These are phyloP conservation scores for Aspergillus flavus DNA, from an alignment of 2,329 filamentous ascomycete genomes.

Conservation along the genomic window DNA sequence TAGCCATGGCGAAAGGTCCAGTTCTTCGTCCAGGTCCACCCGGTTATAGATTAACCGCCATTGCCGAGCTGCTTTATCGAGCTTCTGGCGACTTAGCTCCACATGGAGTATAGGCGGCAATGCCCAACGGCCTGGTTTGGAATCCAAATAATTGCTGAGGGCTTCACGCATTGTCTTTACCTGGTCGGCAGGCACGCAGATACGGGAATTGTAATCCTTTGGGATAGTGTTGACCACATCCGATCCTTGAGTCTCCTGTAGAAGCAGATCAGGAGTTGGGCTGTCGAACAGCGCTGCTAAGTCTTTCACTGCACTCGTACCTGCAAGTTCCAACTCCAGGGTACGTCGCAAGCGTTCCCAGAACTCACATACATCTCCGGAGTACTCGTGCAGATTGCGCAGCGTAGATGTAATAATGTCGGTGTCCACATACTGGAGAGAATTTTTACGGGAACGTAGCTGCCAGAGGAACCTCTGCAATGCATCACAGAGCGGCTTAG, in stretches of 20 bases:
- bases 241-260: slow-evolving; percentile 24
- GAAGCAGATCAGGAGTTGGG: slow-evolving; percentile 23
- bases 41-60: slow-evolving; percentile 61
- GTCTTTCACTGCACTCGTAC: slow-evolving; percentile 43
- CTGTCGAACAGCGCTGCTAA: slow-evolving; percentile 54
- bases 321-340: slow-evolving; percentile 55
- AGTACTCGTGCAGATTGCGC: slow-evolving; percentile 46
- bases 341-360: slow-evolving; percentile 58
- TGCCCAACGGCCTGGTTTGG: slow-evolving; percentile 42
- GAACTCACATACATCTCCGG: slow-evolving; percentile 56
- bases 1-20: slow-evolving; percentile 48
- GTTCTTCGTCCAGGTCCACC: slow-evolving; percentile 58
- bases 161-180: slow-evolving; percentile 41
- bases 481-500: slow-evolving; percentile 54
- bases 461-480: slow-evolving; percentile 56
- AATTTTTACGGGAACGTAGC: slow-evolving; percentile 49
- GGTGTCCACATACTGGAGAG: slow-evolving; percentile 44
- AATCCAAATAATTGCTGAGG: slow-evolving; percentile 34
- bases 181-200: slow-evolving; percentile 42
- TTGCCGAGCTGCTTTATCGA: slow-evolving; percentile 56
- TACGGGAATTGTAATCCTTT: slow-evolving; percentile 40
- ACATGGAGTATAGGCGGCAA: slow-evolving; percentile 56
- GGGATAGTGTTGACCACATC: slow-evolving; percentile 37
- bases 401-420: slow-evolving; percentile 45
- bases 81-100: slow-evolving; percentile 60